Evolutionary conservation across 2,329 filamentous ascomycete species (phyloP).

Genomic region (Fusarium albidum): DNA sequence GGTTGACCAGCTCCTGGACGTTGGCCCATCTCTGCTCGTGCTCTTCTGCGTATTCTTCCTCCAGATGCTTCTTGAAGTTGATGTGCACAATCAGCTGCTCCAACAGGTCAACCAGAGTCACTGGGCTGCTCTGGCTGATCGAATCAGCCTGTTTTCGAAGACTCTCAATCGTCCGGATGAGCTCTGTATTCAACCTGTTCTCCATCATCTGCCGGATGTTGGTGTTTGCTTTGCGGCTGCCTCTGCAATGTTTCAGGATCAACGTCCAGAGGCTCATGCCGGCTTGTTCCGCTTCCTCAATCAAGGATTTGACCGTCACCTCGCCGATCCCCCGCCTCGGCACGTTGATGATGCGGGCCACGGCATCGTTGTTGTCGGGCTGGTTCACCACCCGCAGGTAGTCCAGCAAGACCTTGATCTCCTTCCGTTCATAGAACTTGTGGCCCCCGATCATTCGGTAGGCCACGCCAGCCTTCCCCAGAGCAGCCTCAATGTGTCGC

Average conservation of each 20-base stretch:
- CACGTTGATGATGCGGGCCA: conserved; percentile 84
- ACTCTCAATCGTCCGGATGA: conserved; percentile 54
- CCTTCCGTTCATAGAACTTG: conserved; percentile 90
- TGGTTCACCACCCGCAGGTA: conserved; percentile 88
- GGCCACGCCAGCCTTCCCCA: conserved; percentile 82
- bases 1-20: conserved; percentile 83
- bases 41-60: conserved; percentile 75
- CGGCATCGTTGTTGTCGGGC: conserved; percentile 85
- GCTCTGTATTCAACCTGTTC: conserved; percentile 59
- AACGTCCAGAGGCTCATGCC: conserved; percentile 79
- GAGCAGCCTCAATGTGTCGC: conserved; percentile 81
- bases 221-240: conserved; percentile 56
- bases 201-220: conserved; percentile 60
- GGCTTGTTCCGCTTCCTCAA: conserved; percentile 78
- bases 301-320: conserved; percentile 74
- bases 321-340: conserved; percentile 85
- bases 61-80: conserved; percentile 76
- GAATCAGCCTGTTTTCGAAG: conserved; percentile 43
- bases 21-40: conserved; percentile 86
- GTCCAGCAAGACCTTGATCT: conserved; percentile 87
- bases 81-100: conserved; percentile 69
- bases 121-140: conserved; percentile 38
- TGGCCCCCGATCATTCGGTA: conserved; percentile 93
- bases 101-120: conserved; percentile 57
- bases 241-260: conserved; percentile 64